Base-by-base conservation (phyloP, 148 eudicot species). In the Spergularia marina region DNA sequence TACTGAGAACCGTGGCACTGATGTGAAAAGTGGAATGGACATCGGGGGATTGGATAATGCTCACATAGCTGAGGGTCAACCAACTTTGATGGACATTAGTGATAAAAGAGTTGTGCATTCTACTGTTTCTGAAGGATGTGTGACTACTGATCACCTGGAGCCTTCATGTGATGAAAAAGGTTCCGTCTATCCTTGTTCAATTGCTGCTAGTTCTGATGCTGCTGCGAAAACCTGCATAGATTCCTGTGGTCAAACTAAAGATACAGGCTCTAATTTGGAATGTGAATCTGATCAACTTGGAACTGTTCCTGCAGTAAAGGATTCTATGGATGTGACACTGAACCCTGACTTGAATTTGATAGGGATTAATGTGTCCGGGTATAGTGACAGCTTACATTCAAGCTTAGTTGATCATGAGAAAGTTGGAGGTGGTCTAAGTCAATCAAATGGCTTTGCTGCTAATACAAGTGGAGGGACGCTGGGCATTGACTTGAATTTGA, bases 1-100 rank as follows among this genome's bases (percentile, higher is more conserved):
- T 64, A 70, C 65, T 78, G 79, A 67, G 65, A 57, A 68, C 55
- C 57, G 68, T 9, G 80, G 64, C 47, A 64, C 76, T 63, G 81
- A 82, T 65, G 66, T 60, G 49, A 56, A 74, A 57, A 39, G 63
- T 15, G 70, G 64, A 53, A 66, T 5, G 21, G 65, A 34, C 72
- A n/a, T 1, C 5, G 78, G 51, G 66, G 80, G 41, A 62, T 9
- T 55, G 63, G 61, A 25, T 52, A 44, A 70, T 54, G 62, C 51
- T 34, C 21, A 61, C 63, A 60, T 71, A 68, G 71, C 18, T 63
- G 77, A 72, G 34, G 73, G 51, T 12, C 81, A 74, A 13, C 56
- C 65, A 53, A 11, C 20, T 76, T 30, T 52, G 18, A 47, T 58
- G 56, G 75, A 68, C 18, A 68, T 49, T 40, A 82, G 34, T 74